These are phyloP conservation scores for Leccinum rimulosum DNA, from an alignment of 768 basidiomycete genomes.

Conservation along the genomic window DNA sequence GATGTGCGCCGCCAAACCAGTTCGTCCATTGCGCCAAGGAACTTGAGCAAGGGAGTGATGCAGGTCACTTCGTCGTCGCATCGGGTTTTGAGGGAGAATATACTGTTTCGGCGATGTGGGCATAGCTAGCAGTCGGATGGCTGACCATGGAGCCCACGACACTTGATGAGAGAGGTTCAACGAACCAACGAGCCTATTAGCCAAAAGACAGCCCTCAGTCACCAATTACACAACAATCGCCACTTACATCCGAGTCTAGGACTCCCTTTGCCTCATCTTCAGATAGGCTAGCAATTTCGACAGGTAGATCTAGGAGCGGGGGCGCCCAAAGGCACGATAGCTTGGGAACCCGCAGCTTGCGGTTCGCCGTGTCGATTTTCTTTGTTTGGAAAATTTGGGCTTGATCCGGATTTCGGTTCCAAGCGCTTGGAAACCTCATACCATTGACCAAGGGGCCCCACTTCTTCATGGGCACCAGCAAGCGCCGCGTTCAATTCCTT, in stretches of 20 bases:
- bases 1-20: slow-evolving; percentile 27
- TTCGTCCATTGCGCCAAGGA: slow-evolving; percentile 27
- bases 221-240: not conserved
- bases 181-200: slow-evolving; percentile 11
- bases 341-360: not conserved
- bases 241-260: slow-evolving; percentile 18
- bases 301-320: slow-evolving; percentile 1
- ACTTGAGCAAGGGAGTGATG: slow-evolving; percentile 22
- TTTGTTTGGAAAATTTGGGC: not conserved
- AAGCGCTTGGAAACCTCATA: slow-evolving; percentile 25
- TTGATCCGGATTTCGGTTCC: slow-evolving; percentile 2
- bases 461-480: slow-evolving; percentile 22
- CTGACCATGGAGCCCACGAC: not conserved
- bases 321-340: not conserved
- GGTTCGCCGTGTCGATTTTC: not conserved
- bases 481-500: slow-evolving; percentile 26
- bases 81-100: not conserved
- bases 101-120: not conserved
- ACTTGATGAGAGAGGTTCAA: slow-evolving; percentile 12
- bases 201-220: not conserved
- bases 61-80: slow-evolving; percentile 18
- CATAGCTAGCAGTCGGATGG: not conserved
- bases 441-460: slow-evolving; percentile 21
- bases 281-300: slow-evolving; percentile 20
- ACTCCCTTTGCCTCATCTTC: slow-evolving; percentile 22